Evolutionary conservation across 768 basidiomycete genomes (phyloP).

Genomic region (Phlegmacium glaucopus): DNA sequence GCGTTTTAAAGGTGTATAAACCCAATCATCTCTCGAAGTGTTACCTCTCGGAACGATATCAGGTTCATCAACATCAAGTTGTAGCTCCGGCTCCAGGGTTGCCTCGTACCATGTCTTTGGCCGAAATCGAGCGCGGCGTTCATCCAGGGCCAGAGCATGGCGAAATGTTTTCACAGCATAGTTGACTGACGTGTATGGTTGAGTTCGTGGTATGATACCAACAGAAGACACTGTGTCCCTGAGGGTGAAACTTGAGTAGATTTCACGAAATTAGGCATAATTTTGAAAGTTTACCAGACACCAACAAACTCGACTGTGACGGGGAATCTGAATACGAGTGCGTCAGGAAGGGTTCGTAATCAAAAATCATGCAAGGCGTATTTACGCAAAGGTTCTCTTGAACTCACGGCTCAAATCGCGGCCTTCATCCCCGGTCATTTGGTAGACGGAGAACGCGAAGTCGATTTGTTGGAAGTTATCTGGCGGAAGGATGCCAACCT

Average conservation of each 20-base stretch:
- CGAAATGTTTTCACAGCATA: conserved; percentile 9
- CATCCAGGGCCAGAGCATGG: conserved; percentile 15
- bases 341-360: background rate
- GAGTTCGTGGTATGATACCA: conserved; percentile 10
- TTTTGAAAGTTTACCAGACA: too few relatives aligned
- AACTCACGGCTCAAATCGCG: conserved; percentile 24
- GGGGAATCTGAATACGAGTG: background rate
- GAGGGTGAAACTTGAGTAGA: background rate
- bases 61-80: conserved; percentile 11
- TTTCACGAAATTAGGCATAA: background rate
- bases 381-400: conserved; percentile 20
- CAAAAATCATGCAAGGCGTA: background rate
- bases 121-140: conserved; percentile 9
- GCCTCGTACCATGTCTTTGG: conserved; percentile 10
- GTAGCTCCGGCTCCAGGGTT: conserved; percentile 7
- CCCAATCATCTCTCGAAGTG: conserved; percentile 1
- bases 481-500: conserved; percentile 26
- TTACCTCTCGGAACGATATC: background rate
- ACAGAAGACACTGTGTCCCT: conserved; percentile 18
- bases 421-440: conserved; percentile 19
- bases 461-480: conserved; percentile 26
- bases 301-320: too few relatives aligned
- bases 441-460: conserved; percentile 26
- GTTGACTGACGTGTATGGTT: conserved; percentile 12
- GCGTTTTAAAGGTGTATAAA: conserved; percentile 5